Evolutionary conservation across 2,329 filamentous ascomycete species (phyloP), one percentile per base, ranked within the genome.

Genomic region (Penicillium sp.): DNA sequence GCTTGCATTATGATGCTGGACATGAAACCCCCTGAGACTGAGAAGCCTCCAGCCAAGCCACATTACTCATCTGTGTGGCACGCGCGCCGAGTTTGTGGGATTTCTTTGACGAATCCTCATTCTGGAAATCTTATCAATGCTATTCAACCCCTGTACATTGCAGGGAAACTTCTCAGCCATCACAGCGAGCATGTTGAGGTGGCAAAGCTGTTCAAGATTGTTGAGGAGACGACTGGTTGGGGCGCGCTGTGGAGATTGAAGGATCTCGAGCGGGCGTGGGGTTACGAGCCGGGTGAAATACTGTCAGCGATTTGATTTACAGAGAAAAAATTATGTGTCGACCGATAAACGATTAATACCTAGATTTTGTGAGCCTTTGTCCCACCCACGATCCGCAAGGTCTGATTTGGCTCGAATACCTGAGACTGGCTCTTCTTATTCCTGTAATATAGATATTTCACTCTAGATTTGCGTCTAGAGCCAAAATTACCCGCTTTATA

Each of bases 141-240:
- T 7, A 84, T 86, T 7, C 84, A 86, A 63, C 84, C 84, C 0
- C 75, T 86, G 1, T 86, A 83, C 78, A 77, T 86, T 12, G 84
- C 84, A 0, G 84, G 84, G 0, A 79, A 80, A 56, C 72, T 85
- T 12, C 74, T 86, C 19, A 85, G 81, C 58, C 84, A 86, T 71
- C 78, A 76, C 10, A 76, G 75, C 15, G 77, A 80, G 63, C 77
- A 79, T 59, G 62, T 72, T 12, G 63, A 76, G 26, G 73, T 79
- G 8, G 76, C 76, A 0, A 68, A 58, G 33, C 38, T 72, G 19
- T 82, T 85, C 47, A 79, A 79, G 26, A 79, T 76, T 54, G 85
- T 85, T 53, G 83, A 85, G 64, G 70, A 75, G 22, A 78, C 79
- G 63, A 85, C 82, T 1, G 83, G 84, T 0, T 86, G 84, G 84